These are phyloP conservation scores for Malassezia equina DNA, from an alignment of 1,284 basidiomycete genomes.

Conservation along the genomic window DNA sequence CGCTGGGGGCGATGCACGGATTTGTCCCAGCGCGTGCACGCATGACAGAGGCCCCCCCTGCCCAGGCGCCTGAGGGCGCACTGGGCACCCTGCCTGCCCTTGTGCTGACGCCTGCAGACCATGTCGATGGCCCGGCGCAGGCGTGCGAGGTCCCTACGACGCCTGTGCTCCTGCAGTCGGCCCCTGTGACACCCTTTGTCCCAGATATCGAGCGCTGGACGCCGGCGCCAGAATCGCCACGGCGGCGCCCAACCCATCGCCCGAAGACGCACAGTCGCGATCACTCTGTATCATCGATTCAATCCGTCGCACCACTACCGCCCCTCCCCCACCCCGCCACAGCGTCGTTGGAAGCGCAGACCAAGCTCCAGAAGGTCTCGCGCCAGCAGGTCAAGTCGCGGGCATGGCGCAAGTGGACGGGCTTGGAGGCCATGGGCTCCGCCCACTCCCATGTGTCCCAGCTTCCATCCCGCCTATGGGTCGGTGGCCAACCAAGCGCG, in stretches of 20 bases:
- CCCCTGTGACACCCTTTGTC: neutral
- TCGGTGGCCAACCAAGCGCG: neutral
- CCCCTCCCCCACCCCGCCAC: neutral
- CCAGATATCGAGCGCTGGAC: constrained; percentile 1
- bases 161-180: neutral
- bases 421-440: neutral
- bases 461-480: neutral
- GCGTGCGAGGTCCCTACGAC: neutral
- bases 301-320: neutral
- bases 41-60: neutral
- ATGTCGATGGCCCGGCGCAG: neutral
- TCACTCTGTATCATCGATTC: neutral
- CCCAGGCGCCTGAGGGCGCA: neutral
- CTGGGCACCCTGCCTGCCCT: neutral
- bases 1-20: too few species aligned
- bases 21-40: neutral
- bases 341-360: neutral
- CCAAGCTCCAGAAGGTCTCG: neutral
- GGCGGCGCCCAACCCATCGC: neutral
- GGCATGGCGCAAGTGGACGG: neutral
- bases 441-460: neutral
- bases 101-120: constrained; percentile 2
- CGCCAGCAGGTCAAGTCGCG: neutral
- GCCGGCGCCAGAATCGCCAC: neutral
- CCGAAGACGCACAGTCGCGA: neutral